Evolutionary conservation across 176 grass and related monocot species (phyloP), one percentile per base, ranked within the genome.

Genomic region (Eragrostis nindensis): DNA sequence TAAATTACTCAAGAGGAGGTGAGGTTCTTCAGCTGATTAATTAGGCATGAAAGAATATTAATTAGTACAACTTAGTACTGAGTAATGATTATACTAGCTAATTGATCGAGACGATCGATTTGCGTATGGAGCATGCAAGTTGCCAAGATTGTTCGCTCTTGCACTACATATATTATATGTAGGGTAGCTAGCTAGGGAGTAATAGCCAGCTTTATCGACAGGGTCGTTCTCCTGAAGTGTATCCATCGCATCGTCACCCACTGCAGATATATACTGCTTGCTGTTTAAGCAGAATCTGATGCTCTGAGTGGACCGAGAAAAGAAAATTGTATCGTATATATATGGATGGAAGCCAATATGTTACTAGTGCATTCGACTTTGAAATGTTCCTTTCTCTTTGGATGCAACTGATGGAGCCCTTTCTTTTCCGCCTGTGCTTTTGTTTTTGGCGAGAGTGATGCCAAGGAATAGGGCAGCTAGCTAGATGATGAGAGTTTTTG

Each of bases 201-300:
- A 67, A 27, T 62, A 27, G 38, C 40, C 68, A 71, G 72, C 13
- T 61, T 59, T n/a, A n/a, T n/a, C 6, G 11, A 47, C 73, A 63
- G 57, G 52, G 75, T 74, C 76, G 11, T 87, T 87, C 81, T 82
- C 62, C 8, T 68, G 29, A 66, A 85, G 75, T 79, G 65, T 11
- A 36, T 56, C 0, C 3, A 7, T 21, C 1, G 6, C 3, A 5
- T 38, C 60, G 67, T 56, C 68, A 54, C 80, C 87, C 27, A 64
- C 73, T n/a, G n/a, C n/a, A n/a, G n/a, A 68, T 9, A 42, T 16
- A 68, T 7, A 48, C 86, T 63, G 96, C 92, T 93, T 99, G 88
- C 83, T 95, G 86, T 87, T 93, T 84, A 99, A 91, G 96, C 92
- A 99, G 96, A 92, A 99, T 99, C 96, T 89, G 90, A 87, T 99